A percentile compares a stretch with the other conserved stretches of the same genome.
Conservation (phyloP, 169 alveolate genomes). For the Eimeria falciformis region DNA sequence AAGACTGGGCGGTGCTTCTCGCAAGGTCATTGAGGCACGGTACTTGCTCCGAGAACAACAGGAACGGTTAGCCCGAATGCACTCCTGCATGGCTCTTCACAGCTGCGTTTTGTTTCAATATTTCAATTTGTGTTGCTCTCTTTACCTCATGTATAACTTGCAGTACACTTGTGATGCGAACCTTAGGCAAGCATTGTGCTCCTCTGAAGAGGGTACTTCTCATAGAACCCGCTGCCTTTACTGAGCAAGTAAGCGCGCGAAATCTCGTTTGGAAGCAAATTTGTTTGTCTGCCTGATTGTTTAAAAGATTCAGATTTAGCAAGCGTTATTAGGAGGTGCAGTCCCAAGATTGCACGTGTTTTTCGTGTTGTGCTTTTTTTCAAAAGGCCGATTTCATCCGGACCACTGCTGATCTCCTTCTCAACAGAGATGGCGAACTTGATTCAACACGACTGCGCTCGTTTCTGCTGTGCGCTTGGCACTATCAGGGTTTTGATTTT, state of each 20-base stretch:
- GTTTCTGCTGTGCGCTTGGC: neutral
- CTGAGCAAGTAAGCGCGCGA: conserved; percentile 19
- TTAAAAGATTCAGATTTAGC: too few relatives aligned
- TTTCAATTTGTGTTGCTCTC: too few relatives aligned
- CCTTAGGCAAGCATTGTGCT: conserved; percentile 8
- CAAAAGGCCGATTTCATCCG: neutral
- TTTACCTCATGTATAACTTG: too few relatives aligned
- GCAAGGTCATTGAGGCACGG: conserved; percentile 40
- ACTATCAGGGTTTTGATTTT: neutral
- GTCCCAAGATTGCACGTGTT: neutral
- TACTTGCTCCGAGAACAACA: neutral
- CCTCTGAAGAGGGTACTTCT: conserved; percentile 46
- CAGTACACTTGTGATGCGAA: neutral
- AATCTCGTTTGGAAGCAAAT: too few relatives aligned
- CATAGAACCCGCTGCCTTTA: conserved; percentile 16
- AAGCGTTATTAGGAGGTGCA: too few relatives aligned
- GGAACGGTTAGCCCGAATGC: conserved; percentile 26
- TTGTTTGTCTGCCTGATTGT: too few relatives aligned
- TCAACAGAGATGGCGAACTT: neutral
- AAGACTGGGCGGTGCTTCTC: conserved; percentile 51
- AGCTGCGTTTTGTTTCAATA: too few relatives aligned
- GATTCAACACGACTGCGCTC: neutral
- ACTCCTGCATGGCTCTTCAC: too few relatives aligned
- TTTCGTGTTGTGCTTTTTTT: neutral
- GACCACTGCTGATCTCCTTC: neutral